Evolutionary conservation across 768 basidiomycete genomes (phyloP), one percentile per base, ranked within the genome.

Genomic region (Mycena sanguinolenta): DNA sequence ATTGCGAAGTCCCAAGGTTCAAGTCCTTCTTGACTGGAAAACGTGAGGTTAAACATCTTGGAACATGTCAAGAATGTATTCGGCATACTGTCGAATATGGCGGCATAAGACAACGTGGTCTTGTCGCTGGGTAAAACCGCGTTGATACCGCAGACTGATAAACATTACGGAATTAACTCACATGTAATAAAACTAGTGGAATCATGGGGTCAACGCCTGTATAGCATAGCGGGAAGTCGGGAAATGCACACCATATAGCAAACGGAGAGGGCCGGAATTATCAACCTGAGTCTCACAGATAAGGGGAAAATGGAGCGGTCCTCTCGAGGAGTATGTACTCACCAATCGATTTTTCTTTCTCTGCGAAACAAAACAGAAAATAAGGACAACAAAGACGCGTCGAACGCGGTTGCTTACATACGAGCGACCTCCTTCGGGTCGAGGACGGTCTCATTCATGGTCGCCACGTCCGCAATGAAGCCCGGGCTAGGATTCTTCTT

Each of bases 1-100:
- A 84, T 63, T 84, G 71, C 23, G 73, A 73, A 23, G 77, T 77
- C 2, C 63, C 70, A 0, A 84, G 78, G 52, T 80, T 30, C 2
- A 84, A 73, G 62, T 79, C 83, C 28, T 73, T 68, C 66, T 67
- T 63, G 60, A 71, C 70, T 71, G 30, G 34, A 34, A 46, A 14
- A 39, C 12, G 38, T 32, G 28, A 34, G 21, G 42, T n/a, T 13
- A 39, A 19, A 44, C 36, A 16, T 39, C 38, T 27, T 44, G 12
- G 28, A 60, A 60, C 21, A 38, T 9, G 55, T 25, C 36, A 13
- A 30, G 25, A 46, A 46, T 44, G 27, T n/a, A n/a, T 32, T 32
- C 36, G 23, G 54, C 53, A 79, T 79, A 73, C 75, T 67, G 63
- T 75, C 72, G 65, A 82, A 82, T 25, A 82, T 77, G 27, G 76